Base-by-base conservation (phyloP, 257 asterid species). In the Forsythia viridissima region DNA sequence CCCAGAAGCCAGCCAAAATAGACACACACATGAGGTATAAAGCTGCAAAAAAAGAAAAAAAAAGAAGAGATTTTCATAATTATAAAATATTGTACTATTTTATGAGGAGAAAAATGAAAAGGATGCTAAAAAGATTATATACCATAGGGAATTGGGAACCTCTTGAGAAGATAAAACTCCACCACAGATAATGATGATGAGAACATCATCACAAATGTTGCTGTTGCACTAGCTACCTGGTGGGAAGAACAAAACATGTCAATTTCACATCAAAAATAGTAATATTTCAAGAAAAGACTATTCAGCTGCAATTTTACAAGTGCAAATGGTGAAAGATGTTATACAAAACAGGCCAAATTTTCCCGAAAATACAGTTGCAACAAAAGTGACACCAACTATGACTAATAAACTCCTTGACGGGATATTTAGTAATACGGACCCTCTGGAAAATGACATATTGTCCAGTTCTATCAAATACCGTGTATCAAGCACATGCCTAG, bases 181-280 rank as follows among this genome's bases (percentile, higher is more conserved):
- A 93, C 99, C 74, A 96, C 99, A 5, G 99, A 96, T 79, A 96
- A 85, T 39, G 99, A 96, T 41, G 99, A 92, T 46, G 99, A 96
- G 89, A 92, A 96, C 97, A 92, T 91, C 99, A 96, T 96, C 83
- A 96, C 99, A 82, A 96, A 96, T 0, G 99, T 96, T 42, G 99
- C 97, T 43, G 98, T 96, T 42, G 99, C 94, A 37, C 99, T 96
- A 24, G 99, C 99, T 12, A 96, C 99, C 99, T 96, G 88, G 2
- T 46, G 55, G 55, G 55, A 12, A 46, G 55, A 46, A 12, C 55
- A 46, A 12, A 2, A 12, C 34, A 30, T 30, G 55, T 46, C 55
- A 46, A 12, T 48, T 11, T 48, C 57, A 48, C 6, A 13, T 46
- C 11, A 48, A 48, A 48, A 48, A 48, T 48, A 13, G 6, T 48